phyloP scores from a whole-genome alignment of 768 basidiomycete genomes.

The Trametes villosa region DNA sequence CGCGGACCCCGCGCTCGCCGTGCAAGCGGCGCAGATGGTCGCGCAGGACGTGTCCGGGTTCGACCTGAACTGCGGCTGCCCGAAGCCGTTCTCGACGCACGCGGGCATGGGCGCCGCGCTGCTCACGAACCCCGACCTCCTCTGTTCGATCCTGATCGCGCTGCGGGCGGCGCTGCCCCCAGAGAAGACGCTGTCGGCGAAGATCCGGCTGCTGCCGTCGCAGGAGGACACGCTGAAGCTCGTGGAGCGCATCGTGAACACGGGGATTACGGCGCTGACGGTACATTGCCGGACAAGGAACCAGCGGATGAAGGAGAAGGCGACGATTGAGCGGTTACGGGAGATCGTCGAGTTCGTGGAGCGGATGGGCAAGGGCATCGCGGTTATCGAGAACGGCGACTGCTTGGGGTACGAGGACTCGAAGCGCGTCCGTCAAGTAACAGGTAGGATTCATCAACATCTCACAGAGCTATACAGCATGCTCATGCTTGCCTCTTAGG shows the following conservation, averaged over 20 bases:
- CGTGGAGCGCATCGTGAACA: constrained; percentile 85
- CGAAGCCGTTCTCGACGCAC: constrained; percentile 93
- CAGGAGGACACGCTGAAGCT: constrained; percentile 89
- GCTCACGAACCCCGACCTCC: constrained; percentile 86
- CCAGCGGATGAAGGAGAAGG: constrained; percentile 85
- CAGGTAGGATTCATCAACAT: constrained; percentile 49
- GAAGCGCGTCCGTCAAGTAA: constrained; percentile 70
- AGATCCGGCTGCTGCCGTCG: constrained; percentile 86
- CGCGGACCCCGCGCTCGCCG: constrained; percentile 85
- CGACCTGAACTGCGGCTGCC: constrained; percentile 98
- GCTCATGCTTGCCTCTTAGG: constrained; percentile 42
- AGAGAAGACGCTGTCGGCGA: constrained; percentile 88
- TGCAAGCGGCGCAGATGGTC: constrained; percentile 87
- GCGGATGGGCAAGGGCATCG: constrained; percentile 72
- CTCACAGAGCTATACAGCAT: not conserved
- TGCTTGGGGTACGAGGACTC: constrained; percentile 81
- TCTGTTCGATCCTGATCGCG: constrained; percentile 86
- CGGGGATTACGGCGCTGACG: constrained; percentile 88
- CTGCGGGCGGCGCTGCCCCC: constrained; percentile 73
- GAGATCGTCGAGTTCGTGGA: constrained; percentile 90
- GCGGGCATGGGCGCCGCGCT: constrained; percentile 97
- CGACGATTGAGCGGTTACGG: constrained; percentile 73
- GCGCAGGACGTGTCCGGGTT: constrained; percentile 90
- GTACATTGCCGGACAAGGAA: constrained; percentile 94
- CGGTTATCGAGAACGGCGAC: constrained; percentile 94